Percentiles rank a stretch among this genome's conserved stretches.
Conservation (phyloP, 2,329 filamentous ascomycete species). For the Albifimbria verrucaria region DNA sequence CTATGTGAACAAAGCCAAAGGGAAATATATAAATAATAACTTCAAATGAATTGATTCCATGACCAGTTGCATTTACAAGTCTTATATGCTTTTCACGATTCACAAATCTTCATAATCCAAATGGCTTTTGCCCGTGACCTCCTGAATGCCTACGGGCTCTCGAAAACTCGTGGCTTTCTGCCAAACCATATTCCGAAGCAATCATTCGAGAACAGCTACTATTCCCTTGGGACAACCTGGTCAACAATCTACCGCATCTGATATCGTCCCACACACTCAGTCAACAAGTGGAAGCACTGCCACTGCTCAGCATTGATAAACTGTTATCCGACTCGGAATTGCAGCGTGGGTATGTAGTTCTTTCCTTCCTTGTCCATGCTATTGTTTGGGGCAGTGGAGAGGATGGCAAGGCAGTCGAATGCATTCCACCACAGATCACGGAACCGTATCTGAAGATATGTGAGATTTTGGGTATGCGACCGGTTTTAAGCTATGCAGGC, state of each 20-base stretch:
- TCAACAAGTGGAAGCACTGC: slow-evolving; percentile 4
- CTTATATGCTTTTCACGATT: too few relatives aligned
- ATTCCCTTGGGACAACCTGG: slow-evolving; percentile 8
- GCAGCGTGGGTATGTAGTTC: slow-evolving; percentile 12
- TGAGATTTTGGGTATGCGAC: slow-evolving; percentile 10
- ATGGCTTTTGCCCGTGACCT: too few relatives aligned
- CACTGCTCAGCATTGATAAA: slow-evolving; percentile 2
- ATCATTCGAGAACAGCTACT: neutral
- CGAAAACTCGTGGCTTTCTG: slow-evolving; percentile 1
- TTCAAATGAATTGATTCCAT: too few relatives aligned
- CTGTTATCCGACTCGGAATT: slow-evolving; percentile 9
- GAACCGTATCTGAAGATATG: slow-evolving; percentile 16
- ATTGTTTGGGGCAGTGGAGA: slow-evolving; percentile 11
- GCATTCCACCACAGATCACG: slow-evolving; percentile 13
- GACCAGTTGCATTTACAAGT: too few relatives aligned
- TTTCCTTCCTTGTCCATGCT: slow-evolving; percentile 15
- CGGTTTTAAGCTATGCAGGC: slow-evolving; percentile 14
- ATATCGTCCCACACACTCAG: slow-evolving; percentile 5
- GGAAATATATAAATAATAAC: too few relatives aligned
- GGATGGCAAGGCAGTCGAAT: slow-evolving; percentile 3
- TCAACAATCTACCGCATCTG: slow-evolving; percentile 1
- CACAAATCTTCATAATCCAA: too few relatives aligned
- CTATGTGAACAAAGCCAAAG: too few relatives aligned
- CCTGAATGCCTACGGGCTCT: neutral
- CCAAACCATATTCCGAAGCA: neutral